Evolutionary conservation across 2,329 filamentous ascomycete species (phyloP).

Genomic region (Nigrospora osmanthi): DNA sequence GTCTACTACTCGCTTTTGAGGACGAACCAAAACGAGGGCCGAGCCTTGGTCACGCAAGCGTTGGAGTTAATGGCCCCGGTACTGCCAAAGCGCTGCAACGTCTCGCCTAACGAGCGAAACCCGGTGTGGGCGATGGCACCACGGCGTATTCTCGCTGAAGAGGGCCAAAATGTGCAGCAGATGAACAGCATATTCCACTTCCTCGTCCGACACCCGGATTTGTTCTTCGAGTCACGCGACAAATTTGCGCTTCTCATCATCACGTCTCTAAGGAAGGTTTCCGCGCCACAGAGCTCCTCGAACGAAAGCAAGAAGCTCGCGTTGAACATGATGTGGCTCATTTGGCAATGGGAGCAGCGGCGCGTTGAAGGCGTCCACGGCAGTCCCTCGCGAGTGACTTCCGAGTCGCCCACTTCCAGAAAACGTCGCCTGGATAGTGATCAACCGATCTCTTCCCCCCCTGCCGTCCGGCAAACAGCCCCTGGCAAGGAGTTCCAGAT

Average conservation of each 20-base stretch:
- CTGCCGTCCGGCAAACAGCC: conserved; percentile 37
- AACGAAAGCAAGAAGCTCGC: conserved; percentile 89
- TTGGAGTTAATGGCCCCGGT: conserved; percentile 93
- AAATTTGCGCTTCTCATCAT: conserved; percentile 88
- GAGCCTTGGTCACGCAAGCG: conserved; percentile 86
- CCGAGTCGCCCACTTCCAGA: conserved; percentile 63
- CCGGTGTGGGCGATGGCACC: conserved; percentile 87
- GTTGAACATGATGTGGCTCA: conserved; percentile 80
- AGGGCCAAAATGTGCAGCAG: conserved; percentile 90
- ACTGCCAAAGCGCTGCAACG: conserved; percentile 73
- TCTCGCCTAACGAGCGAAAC: conserved; percentile 60
- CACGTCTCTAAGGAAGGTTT: conserved; percentile 80
- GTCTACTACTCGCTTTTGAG: conserved; percentile 88
- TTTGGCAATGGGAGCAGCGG: conserved; percentile 88
- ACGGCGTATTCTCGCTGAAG: conserved; percentile 83
- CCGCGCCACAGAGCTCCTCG: conserved; percentile 72
- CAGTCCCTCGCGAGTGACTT: conserved; percentile 31
- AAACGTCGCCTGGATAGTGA: conserved; percentile 74
- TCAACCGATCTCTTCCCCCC: conserved; percentile 44
- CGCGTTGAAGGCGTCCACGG: conserved; percentile 57
- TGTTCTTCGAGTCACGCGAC: conserved; percentile 93
- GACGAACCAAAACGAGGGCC: conserved; percentile 91
- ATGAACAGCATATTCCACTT: conserved; percentile 98
- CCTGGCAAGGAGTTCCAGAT: conserved; percentile 61
- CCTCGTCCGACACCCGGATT: conserved; percentile 79